Evolutionary conservation across 2,329 filamentous ascomycete species (phyloP).

Genomic region (Pleoardoris graminearum): DNA sequence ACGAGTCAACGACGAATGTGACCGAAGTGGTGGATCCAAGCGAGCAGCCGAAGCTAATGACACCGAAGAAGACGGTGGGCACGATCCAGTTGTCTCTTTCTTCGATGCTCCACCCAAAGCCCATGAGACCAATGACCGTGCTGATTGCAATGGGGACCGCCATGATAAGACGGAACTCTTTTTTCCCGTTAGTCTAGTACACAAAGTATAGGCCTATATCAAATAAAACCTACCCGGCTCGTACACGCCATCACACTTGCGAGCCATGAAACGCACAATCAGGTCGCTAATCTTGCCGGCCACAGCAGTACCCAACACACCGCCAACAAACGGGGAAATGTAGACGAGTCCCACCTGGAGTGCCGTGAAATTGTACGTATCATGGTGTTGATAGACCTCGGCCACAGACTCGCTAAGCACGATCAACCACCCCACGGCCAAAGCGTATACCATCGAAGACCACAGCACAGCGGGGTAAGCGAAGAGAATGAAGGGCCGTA

Average conservation of each 20-base stretch:
- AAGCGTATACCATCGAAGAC: constrained; percentile 81
- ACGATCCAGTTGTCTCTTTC: constrained; percentile 81
- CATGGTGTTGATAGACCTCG: constrained; percentile 71
- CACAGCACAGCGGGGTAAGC: constrained; percentile 88
- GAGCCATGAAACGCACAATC: constrained; percentile 79
- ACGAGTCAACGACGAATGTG: constrained; percentile 92
- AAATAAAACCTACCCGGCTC: too few relatives aligned
- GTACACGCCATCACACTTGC: constrained; percentile 73
- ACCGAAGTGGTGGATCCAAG: constrained; percentile 89
- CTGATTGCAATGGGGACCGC: constrained; percentile 75
- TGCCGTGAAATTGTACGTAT: constrained; percentile 77
- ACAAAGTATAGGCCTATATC: constrained; percentile 52
- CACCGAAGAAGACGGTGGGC: constrained; percentile 88
- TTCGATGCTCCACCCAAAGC: constrained; percentile 90
- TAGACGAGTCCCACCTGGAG: constrained; percentile 85
- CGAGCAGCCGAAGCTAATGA: constrained; percentile 90
- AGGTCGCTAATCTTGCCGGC: constrained; percentile 86
- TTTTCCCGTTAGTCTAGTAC: constrained; percentile 94
- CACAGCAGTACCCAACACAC: constrained; percentile 83
- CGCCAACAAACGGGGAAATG: constrained; percentile 76
- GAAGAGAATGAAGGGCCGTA: constrained; percentile 83
- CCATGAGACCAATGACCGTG: constrained; percentile 86
- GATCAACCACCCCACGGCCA: constrained; percentile 93
- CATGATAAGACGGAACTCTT: constrained; percentile 70
- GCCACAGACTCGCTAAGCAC: constrained; percentile 88